Conservation (phyloP, 1,284 basidiomycete species). For the Ceratobasidium sp. region DNA sequence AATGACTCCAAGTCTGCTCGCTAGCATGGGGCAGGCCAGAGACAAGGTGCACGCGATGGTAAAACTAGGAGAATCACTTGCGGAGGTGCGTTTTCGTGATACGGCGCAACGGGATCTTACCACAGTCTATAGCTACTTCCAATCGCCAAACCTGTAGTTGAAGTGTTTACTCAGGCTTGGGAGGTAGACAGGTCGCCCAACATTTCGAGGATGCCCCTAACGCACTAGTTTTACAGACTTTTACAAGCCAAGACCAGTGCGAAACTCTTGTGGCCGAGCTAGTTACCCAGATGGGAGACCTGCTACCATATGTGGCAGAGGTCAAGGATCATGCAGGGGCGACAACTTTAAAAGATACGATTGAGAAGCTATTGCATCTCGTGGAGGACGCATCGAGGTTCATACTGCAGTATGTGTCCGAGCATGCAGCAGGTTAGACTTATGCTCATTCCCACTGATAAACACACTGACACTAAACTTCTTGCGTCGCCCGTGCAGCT, state of each 20-base stretch:
- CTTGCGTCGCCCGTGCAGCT: neutral
- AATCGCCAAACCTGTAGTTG: neutral
- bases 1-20: neutral
- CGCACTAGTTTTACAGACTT: neutral
- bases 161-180: constrained; percentile 2
- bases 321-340: too few relatives aligned
- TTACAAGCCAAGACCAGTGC: constrained; percentile 10
- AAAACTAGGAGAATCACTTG: neutral
- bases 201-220: too few relatives aligned
- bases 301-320: constrained; percentile 4
- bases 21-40: constrained; percentile 1
- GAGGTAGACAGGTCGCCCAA: neutral
- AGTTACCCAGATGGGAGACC: neutral
- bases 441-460: neutral
- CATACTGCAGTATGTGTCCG: neutral
- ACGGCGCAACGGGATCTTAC: neutral
- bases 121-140: neutral
- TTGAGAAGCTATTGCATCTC: neutral
- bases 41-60: neutral
- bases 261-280: constrained; percentile 8
- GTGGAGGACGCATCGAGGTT: constrained; percentile 10
- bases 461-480: neutral
- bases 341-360: neutral
- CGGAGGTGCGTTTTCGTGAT: neutral
- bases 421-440: constrained; percentile 2